phyloP scores from a whole-genome alignment of 2,329 filamentous ascomycete genomes.

The Fusarium sp. region DNA sequence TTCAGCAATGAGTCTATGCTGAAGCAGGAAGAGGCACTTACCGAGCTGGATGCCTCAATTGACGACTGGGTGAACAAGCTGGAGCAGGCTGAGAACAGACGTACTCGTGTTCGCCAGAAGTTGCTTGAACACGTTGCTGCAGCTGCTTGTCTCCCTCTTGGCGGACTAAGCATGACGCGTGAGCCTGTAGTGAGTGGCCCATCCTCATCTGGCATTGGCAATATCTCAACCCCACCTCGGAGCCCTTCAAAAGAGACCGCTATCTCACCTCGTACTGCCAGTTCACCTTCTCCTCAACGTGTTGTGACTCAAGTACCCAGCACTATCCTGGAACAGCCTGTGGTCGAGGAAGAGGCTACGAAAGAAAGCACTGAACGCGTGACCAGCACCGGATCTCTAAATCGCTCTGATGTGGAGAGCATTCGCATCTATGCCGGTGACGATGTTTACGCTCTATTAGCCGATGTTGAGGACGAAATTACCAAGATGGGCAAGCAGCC shows the following conservation, averaged over 20 bases:
- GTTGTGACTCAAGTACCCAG: conserved; percentile 64
- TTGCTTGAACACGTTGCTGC: conserved; percentile 83
- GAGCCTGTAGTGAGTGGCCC: conserved; percentile 53
- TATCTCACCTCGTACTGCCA: conserved; percentile 45
- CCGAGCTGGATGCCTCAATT: conserved; percentile 79
- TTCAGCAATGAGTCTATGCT: conserved; percentile 80
- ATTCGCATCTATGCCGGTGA: conserved; percentile 75
- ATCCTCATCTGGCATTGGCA: conserved; percentile 50
- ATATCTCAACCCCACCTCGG: conserved; percentile 66
- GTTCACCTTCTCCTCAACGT: conserved; percentile 60
- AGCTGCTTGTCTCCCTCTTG: conserved; percentile 63
- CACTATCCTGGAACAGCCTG: conserved; percentile 63
- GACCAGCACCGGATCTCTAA: conserved; percentile 37
- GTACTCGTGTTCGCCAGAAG: conserved; percentile 79
- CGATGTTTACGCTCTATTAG: conserved; percentile 72
- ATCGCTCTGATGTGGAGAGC: conserved; percentile 64
- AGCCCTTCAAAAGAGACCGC: conserved; percentile 62
- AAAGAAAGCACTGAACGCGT: conserved; percentile 39
- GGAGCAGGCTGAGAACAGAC: conserved; percentile 81
- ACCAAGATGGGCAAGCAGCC: conserved; percentile 47
- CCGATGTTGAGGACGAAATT: conserved; percentile 67
- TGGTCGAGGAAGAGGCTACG: conserved; percentile 53
- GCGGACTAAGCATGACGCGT: conserved; percentile 44
- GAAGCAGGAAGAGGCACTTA: conserved; percentile 81
- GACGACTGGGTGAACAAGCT: conserved; percentile 84